A percentile compares a stretch with the other conserved stretches of the same genome.
Conservation (phyloP, 2,329 filamentous ascomycete genomes). For the Aspergillus floridensis region DNA sequence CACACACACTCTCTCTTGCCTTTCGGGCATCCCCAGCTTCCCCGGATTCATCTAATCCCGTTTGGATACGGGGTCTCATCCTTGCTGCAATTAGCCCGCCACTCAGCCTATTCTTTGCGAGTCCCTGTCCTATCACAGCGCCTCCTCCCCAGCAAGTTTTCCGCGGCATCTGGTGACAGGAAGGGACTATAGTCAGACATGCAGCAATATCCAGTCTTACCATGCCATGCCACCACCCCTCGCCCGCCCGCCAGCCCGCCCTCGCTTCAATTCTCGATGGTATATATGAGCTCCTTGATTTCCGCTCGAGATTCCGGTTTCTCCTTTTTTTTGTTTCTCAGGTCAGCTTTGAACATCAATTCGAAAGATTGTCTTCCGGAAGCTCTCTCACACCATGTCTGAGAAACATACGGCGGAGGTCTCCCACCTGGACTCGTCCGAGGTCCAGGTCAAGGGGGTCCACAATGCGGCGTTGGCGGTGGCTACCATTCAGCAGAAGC, state of each 20-base stretch:
- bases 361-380: background rate
- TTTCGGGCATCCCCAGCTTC: background rate
- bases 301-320: background rate
- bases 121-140: background rate
- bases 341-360: background rate
- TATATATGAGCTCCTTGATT: background rate
- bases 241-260: background rate
- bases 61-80: conserved; percentile 6
- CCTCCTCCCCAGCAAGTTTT: background rate
- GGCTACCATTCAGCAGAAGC: conserved; percentile 33
- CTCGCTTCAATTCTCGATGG: background rate
- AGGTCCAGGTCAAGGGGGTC: conserved; percentile 19
- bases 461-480: conserved; percentile 32
- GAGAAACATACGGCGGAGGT: conserved; percentile 5
- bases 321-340: background rate
- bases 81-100: conserved; percentile 4
- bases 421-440: conserved; percentile 5
- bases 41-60: conserved; percentile 8
- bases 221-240: background rate
- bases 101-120: background rate
- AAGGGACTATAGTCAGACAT: background rate
- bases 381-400: conserved; percentile 1
- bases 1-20: background rate
- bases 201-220: background rate
- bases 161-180: background rate